These are phyloP conservation scores for Botrytis tulipae DNA, from an alignment of 2,329 filamentous ascomycete genomes.

Conservation along the genomic window DNA sequence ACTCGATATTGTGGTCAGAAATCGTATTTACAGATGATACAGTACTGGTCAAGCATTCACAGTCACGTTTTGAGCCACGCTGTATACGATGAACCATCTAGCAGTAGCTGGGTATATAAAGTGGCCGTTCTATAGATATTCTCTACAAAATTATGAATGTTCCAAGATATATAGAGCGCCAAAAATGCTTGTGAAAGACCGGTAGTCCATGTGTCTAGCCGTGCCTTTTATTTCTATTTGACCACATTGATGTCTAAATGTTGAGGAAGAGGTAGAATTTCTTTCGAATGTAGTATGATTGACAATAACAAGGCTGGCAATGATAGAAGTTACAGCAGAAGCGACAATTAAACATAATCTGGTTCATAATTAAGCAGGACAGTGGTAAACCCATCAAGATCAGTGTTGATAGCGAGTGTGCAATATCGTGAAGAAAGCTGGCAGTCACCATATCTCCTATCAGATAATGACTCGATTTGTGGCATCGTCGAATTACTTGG, in stretches of 20 bases:
- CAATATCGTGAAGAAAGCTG: background rate
- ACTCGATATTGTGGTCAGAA: background rate
- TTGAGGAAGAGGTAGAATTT: background rate
- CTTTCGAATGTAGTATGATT: accelerated
- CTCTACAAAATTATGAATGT: background rate
- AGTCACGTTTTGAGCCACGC: background rate
- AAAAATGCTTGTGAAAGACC: background rate
- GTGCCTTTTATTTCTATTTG: background rate
- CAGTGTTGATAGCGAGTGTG: background rate
- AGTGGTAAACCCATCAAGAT: background rate
- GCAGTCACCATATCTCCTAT: background rate
- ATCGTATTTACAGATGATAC: background rate
- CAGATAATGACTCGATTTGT: background rate
- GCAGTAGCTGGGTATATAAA: background rate
- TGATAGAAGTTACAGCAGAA: background rate
- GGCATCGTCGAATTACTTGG: background rate
- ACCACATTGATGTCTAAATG: background rate
- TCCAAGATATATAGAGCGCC: background rate
- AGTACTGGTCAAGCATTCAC: background rate
- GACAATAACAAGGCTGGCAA: background rate
- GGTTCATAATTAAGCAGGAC: background rate
- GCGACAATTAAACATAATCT: background rate
- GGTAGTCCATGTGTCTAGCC: background rate
- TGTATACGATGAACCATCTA: background rate
- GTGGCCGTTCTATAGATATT: background rate